Percentiles rank a stretch among this genome's conserved stretches.
These are phyloP conservation scores for Fusarium oligoseptatum DNA, from an alignment of 2,329 filamentous ascomycete species.

Conservation along the genomic window DNA sequence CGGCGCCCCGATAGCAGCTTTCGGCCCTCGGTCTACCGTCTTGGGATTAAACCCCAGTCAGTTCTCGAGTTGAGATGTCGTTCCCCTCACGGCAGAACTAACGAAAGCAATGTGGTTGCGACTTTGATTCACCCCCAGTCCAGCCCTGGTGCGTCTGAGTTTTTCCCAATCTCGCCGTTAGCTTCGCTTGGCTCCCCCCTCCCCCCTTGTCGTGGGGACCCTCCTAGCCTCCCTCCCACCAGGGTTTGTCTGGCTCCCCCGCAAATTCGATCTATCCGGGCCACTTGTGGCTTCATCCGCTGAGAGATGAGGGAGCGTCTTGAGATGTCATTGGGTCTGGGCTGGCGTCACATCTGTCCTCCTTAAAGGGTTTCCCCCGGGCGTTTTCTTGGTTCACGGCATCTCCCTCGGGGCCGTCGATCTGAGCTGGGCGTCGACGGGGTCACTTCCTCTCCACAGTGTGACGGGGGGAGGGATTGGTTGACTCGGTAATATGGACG, in stretches of 20 bases:
- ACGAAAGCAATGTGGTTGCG: constrained; percentile 13
- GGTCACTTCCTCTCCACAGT: constrained; percentile 10
- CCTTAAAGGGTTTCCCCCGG: background rate
- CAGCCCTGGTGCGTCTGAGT: constrained; percentile 5
- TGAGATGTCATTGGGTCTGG: background rate
- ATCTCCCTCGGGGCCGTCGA: constrained; percentile 20
- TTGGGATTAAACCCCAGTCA: constrained; percentile 35
- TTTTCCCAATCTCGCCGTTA: constrained; percentile 20
- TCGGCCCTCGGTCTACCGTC: constrained; percentile 42
- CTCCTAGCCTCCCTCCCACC: background rate
- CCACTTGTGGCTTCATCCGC: constrained; percentile 8
- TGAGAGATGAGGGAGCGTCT: background rate
- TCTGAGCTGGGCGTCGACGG: constrained; percentile 17
- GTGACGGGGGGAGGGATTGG: constrained; percentile 19
- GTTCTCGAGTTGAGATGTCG: constrained; percentile 9
- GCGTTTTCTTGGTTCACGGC: constrained; percentile 11
- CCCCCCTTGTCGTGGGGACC: constrained; percentile 8
- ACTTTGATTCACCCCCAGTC: background rate
- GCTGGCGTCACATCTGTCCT: background rate
- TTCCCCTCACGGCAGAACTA: constrained; percentile 40
- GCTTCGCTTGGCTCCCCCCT: background rate
- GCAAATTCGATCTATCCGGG: constrained; percentile 29
- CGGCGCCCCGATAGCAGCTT: constrained; percentile 5
- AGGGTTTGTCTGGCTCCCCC: constrained; percentile 15
- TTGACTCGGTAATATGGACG: constrained; percentile 17